These are phyloP conservation scores for Priceomyces melissophilus DNA, from an alignment of 805 yeast genomes.

Conservation along the genomic window DNA sequence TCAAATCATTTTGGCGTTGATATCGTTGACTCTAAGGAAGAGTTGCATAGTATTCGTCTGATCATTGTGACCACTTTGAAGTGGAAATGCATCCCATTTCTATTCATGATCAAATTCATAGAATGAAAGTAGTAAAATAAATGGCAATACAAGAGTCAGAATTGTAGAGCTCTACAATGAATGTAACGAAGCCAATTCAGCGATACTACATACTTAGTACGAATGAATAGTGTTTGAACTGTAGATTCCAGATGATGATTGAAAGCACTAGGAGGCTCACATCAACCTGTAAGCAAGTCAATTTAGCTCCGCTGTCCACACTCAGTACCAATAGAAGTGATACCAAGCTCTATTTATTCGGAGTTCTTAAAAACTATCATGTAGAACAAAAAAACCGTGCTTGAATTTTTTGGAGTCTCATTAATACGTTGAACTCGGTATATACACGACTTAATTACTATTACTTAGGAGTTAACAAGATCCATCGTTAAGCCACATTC, in stretches of 20 bases:
- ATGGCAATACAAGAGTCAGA: too few relatives aligned
- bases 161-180: too few relatives aligned
- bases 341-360: conserved; percentile 41
- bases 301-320: conserved; percentile 49
- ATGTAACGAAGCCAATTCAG: too few relatives aligned
- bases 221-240: too few relatives aligned
- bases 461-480: neutral
- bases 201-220: too few relatives aligned
- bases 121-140: neutral
- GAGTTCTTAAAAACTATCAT: conserved; percentile 29
- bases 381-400: conserved; percentile 10
- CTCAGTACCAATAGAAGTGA: conserved; percentile 28
- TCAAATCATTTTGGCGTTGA: neutral
- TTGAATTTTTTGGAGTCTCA: neutral
- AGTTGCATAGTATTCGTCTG: too few relatives aligned
- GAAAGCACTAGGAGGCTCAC: too few relatives aligned
- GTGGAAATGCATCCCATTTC: too few relatives aligned
- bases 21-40: too few relatives aligned
- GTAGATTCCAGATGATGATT: too few relatives aligned
- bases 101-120: neutral
- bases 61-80: too few relatives aligned
- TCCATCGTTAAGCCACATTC: neutral
- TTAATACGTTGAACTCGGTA: neutral
- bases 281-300: conserved; percentile 5
- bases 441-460: neutral